Evolutionary conservation across 768 basidiomycete genomes (phyloP).

Genomic region (Suillus plorans): DNA sequence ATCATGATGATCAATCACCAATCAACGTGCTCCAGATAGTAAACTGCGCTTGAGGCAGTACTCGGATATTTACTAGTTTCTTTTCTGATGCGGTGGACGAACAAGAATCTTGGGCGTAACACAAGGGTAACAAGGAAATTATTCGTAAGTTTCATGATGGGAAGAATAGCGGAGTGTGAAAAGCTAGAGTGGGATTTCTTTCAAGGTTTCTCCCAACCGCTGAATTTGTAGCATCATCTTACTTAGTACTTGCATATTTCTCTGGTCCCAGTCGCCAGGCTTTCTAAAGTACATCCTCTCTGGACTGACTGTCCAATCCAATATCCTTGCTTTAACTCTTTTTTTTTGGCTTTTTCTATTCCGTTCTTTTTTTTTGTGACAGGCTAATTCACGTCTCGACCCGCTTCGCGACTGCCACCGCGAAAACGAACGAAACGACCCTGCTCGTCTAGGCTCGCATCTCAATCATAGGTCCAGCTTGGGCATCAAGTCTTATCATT

Average conservation of each 20-base stretch:
- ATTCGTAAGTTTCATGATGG: constrained; percentile 2
- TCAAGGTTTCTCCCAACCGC: constrained; percentile 30
- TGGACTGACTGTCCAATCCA: constrained; percentile 29
- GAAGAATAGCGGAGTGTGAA: constrained; percentile 35
- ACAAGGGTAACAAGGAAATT: constrained; percentile 3
- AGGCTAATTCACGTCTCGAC: constrained; percentile 31
- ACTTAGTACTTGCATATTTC: constrained; percentile 38
- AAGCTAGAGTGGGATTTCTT: constrained; percentile 27
- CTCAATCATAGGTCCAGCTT: constrained; percentile 15
- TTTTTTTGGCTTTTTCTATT: constrained; percentile 14
- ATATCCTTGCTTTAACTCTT: constrained; percentile 29
- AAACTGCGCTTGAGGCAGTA: neutral
- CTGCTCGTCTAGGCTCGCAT: constrained; percentile 17
- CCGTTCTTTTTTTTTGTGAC: constrained; percentile 18
- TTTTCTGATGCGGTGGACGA: neutral
- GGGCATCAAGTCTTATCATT: constrained; percentile 21
- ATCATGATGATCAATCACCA: constrained; percentile 1
- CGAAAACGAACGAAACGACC: constrained; percentile 28
- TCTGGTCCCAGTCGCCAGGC: constrained; percentile 34
- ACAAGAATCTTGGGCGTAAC: neutral
- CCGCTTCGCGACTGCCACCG: constrained; percentile 22
- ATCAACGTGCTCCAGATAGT: neutral
- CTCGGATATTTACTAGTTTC: neutral
- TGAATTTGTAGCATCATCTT: constrained; percentile 36
- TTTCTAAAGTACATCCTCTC: constrained; percentile 30